A percentile compares a stretch with the other conserved stretches of the same genome.
Evolutionary conservation across 1,139 yeast species (phyloP).

Genomic region (Diutina ranongensis): DNA sequence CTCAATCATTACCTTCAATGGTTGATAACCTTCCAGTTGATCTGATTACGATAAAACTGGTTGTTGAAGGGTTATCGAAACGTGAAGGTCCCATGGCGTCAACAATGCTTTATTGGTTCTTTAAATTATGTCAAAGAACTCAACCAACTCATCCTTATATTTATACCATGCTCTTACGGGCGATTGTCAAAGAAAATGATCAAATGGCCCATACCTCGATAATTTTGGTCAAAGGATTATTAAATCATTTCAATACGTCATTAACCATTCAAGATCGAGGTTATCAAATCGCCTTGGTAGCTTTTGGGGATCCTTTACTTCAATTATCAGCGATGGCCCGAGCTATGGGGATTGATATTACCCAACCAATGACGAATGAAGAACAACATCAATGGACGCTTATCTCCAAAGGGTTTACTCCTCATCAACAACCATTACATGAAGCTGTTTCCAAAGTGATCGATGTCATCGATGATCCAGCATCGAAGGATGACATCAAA

Average conservation of each 20-base stretch:
- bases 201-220: neutral
- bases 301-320: neutral
- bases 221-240: neutral
- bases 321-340: neutral
- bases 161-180: neutral
- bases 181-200: neutral
- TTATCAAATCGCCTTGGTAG: neutral
- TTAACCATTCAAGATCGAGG: neutral
- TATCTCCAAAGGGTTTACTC: neutral
- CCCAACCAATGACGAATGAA: neutral
- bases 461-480: neutral
- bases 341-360: neutral
- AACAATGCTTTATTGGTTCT: conserved; percentile 1
- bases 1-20: neutral
- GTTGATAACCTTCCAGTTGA: neutral
- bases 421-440: neutral
- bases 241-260: neutral
- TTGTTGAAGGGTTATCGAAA: neutral
- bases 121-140: neutral
- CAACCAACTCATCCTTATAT: neutral
- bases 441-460: neutral
- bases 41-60: neutral
- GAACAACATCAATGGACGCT: neutral
- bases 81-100: neutral
- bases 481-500: neutral